Conservation (phyloP, 192 early-diverging fungal genomes). For the Umbelopsis sp. region DNA sequence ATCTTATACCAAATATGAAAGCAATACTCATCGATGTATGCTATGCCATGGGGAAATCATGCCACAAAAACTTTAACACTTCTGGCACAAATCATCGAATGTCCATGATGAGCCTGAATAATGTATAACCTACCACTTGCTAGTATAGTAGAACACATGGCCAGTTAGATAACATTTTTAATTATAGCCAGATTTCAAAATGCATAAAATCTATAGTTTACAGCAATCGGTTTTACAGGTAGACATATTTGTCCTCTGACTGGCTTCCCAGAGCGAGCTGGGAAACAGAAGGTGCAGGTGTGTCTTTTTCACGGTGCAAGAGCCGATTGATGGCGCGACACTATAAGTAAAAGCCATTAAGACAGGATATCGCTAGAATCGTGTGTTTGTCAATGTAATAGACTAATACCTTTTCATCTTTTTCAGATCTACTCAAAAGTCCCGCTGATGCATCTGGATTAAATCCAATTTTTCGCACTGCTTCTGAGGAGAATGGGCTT, state of each 20-base stretch:
- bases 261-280: neutral
- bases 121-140: neutral
- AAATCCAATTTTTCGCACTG: constrained; percentile 1
- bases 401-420: neutral
- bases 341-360: neutral
- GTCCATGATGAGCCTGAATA: too few species aligned
- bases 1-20: too few species aligned
- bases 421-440: neutral
- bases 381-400: neutral
- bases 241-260: constrained; percentile 8
- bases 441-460: constrained; percentile 1
- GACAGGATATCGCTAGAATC: neutral
- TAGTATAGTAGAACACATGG: neutral
- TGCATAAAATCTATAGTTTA: neutral
- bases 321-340: constrained; percentile 3
- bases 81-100: too few species aligned
- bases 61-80: too few species aligned
- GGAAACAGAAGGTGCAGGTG: neutral
- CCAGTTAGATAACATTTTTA: neutral
- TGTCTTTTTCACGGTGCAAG: neutral
- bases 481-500: neutral
- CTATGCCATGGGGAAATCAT: too few species aligned
- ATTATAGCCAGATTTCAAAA: constrained; percentile 15
- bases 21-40: too few species aligned
- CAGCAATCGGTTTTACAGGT: neutral